Evolutionary conservation across 2,329 filamentous ascomycete species (phyloP), one percentile per base, ranked within the genome.

Genomic region (Celoporthe dispersa): DNA sequence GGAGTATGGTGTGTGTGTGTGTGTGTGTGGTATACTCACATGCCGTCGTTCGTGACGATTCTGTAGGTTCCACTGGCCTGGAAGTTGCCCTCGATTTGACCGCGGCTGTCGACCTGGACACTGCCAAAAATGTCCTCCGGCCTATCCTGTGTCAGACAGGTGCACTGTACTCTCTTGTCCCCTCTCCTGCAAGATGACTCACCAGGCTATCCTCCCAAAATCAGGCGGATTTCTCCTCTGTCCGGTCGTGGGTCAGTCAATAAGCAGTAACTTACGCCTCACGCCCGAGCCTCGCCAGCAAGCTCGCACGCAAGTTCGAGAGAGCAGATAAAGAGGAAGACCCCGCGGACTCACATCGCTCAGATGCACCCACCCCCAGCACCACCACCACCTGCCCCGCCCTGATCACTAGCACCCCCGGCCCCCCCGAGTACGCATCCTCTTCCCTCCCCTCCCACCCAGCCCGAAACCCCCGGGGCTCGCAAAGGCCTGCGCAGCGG

Each of bases 91-190:
- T 90, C 81, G 66, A 91, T 86, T 37, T 84, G 77, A 0, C 90
- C 90, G 8, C 79, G 73, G 1, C 82, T 83, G 75, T 91, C 84
- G 6, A 92, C 90, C 76, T 91, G 87, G 55, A 92, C 83, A 73
- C 89, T 91, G 51, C 90, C 90, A 67, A 92, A 81, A 51, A 92
- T 92, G 75, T 92, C 90, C 75, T 92, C 90, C 1, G 90, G 89
- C 83, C 78, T 79, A 51, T 0, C 22, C 19, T 3, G 19, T 9
- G 28, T 44, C 16, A 48, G 28, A 4, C 12, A 39, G 16, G 19
- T 25, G 19, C 1, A 37, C 33, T n/a, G 33, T 61, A 22, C 2
- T 28, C 28, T 16, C 31, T 6, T 6, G 4, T 12, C 19, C 59
- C 11, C 59, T 19, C 9, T 3, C 57, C 25, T 31, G 22, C 55